These are phyloP conservation scores for Dendryphion nanum DNA, from an alignment of 2,329 filamentous ascomycete genomes.

Conservation along the genomic window DNA sequence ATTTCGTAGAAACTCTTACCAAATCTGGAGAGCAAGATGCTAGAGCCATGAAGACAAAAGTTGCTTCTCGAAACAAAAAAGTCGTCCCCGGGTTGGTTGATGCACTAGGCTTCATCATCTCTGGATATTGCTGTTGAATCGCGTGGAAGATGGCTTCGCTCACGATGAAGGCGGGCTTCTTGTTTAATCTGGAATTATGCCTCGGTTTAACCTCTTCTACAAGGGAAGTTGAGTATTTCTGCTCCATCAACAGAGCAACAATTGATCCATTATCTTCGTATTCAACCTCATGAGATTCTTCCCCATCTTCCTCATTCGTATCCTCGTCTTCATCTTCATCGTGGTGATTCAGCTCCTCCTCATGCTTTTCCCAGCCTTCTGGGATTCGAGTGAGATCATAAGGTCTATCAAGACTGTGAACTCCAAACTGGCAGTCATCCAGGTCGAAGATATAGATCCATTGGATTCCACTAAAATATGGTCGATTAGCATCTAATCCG, in stretches of 20 bases:
- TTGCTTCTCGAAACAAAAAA: conserved; percentile 1
- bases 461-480: neutral
- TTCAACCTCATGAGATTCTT: neutral
- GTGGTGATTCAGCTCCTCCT: too few relatives aligned
- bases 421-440: neutral
- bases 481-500: too few relatives aligned
- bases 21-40: neutral
- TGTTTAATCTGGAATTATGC: neutral
- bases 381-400: neutral
- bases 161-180: neutral
- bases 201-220: too few relatives aligned
- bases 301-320: too few relatives aligned
- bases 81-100: too few relatives aligned
- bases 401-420: neutral
- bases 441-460: conserved; percentile 2
- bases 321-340: too few relatives aligned
- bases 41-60: neutral
- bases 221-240: too few relatives aligned
- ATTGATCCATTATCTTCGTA: neutral
- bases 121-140: too few relatives aligned
- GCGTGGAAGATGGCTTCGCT: neutral
- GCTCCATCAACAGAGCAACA: too few relatives aligned
- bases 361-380: neutral
- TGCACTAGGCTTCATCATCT: too few relatives aligned
- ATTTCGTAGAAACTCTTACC: neutral